Conservation (phyloP, 768 basidiomycete genomes). For the Leccinum subgranulosum region DNA sequence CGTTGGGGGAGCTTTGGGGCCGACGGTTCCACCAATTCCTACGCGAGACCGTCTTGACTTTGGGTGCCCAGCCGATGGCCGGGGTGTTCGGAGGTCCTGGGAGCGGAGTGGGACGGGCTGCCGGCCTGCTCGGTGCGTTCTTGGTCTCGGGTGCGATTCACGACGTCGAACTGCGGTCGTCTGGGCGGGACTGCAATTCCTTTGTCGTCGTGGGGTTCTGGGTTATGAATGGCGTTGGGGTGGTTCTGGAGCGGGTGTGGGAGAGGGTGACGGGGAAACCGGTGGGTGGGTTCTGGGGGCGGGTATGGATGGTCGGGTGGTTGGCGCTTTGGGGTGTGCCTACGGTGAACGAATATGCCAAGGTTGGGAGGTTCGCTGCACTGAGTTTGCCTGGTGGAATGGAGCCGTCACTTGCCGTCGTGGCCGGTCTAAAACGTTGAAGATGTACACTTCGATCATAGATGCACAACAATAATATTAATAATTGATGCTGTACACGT, state of each 20-base stretch:
- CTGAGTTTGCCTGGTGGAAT: slow-evolving; percentile 9
- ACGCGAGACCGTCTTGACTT: slow-evolving; percentile 49
- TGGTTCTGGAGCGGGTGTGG: slow-evolving; percentile 49
- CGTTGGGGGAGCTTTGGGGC: slow-evolving; percentile 61
- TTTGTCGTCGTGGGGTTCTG: slow-evolving; percentile 46
- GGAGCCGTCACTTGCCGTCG: slow-evolving; percentile 9
- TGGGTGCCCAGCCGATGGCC: slow-evolving; percentile 45
- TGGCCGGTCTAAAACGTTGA: slow-evolving; percentile 24
- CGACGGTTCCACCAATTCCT: slow-evolving; percentile 66
- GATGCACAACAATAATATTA: too few relatives aligned
- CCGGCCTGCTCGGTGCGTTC: slow-evolving; percentile 56
- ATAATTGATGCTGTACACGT: too few relatives aligned
- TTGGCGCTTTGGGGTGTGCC: slow-evolving; percentile 44
- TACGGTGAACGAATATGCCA: slow-evolving; percentile 38
- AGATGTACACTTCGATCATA: too few relatives aligned
- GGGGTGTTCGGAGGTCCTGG: slow-evolving; percentile 39
- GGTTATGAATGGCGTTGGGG: slow-evolving; percentile 52
- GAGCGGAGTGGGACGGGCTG: slow-evolving; percentile 27
- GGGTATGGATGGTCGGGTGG: slow-evolving; percentile 52
- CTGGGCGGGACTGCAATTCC: slow-evolving; percentile 49
- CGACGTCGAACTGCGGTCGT: slow-evolving; percentile 50
- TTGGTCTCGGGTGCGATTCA: slow-evolving; percentile 58
- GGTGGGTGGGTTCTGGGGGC: slow-evolving; percentile 46
- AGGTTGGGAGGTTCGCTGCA: slow-evolving; percentile 11
- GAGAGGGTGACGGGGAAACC: slow-evolving; percentile 37